A percentile compares a stretch with the other conserved stretches of the same genome.
phyloP scores from a whole-genome alignment of 176 grass and related monocot genomes.

The Oropetium thomaeum region DNA sequence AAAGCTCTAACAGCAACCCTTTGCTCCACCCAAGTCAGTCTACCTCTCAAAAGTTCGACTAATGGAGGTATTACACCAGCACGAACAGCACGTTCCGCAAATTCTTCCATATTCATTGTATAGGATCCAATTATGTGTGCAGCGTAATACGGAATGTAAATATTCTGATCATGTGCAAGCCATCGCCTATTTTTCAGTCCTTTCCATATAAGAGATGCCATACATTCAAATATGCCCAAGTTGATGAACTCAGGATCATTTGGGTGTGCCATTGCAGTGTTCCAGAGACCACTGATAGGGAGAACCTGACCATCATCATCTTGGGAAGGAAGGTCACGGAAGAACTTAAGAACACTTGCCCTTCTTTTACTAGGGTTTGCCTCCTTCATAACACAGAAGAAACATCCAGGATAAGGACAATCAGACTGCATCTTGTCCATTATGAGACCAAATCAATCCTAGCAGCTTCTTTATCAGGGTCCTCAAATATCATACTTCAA shows the following conservation, averaged over 20 bases:
- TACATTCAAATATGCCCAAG: constrained; percentile 95
- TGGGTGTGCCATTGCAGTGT: constrained; percentile 95
- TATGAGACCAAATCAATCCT: not conserved
- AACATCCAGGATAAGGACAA: constrained; percentile 95
- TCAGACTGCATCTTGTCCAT: constrained; percentile 87
- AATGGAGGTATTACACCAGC: constrained; percentile 88
- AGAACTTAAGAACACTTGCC: constrained; percentile 87
- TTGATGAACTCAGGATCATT: constrained; percentile 98
- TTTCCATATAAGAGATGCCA: constrained; percentile 97
- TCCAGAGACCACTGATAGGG: constrained; percentile 94
- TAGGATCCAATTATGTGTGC: constrained; percentile 99
- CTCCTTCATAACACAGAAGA: constrained; percentile 99
- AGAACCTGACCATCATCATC: constrained; percentile 96
- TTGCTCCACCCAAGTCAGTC: constrained; percentile 99
- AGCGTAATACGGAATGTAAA: constrained; percentile 97
- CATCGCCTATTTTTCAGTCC: constrained; percentile 97
- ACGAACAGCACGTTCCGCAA: constrained; percentile 85
- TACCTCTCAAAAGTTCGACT: constrained; percentile 93
- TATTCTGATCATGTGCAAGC: constrained; percentile 97
- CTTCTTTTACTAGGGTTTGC: constrained; percentile 84
- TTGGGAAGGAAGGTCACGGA: constrained; percentile 91
- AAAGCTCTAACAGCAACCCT: constrained; percentile 93
- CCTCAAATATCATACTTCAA: constrained; percentile 23
- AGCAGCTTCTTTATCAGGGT: constrained; percentile 27
- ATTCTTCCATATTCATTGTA: constrained; percentile 99